Conservation (phyloP, 192 early-diverging fungal genomes). For the Entomortierella beljakovae region DNA sequence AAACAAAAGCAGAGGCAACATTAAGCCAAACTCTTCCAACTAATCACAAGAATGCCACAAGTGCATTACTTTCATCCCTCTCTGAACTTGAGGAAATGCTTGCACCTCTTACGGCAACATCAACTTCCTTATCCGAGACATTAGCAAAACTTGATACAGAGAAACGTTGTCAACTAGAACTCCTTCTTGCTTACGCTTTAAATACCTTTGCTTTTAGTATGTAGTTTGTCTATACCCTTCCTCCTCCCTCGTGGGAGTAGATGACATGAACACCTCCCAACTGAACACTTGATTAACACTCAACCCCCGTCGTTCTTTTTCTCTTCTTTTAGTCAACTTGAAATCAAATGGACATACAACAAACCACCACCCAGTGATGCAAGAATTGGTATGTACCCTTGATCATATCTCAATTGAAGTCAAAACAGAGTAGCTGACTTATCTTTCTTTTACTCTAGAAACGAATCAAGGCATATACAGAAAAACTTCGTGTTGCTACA, state of each 20-base stretch:
- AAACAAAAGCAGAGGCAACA: background rate
- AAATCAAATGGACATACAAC: constrained; percentile 67
- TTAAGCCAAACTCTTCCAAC: constrained; percentile 15
- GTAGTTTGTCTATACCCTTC: background rate
- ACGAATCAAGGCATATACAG: constrained; percentile 56
- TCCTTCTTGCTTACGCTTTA: constrained; percentile 65
- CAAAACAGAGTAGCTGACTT: background rate
- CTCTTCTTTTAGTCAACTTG: constrained; percentile 55
- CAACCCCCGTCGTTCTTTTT: background rate
- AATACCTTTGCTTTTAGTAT: constrained; percentile 61
- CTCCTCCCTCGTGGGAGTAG: background rate
- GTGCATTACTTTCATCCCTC: constrained; percentile 22
- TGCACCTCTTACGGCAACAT: constrained; percentile 27
- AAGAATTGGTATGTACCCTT: constrained; percentile 53
- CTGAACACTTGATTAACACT: background rate
- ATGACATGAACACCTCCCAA: too few species aligned
- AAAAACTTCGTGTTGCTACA: constrained; percentile 16
- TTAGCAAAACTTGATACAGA: constrained; percentile 59
- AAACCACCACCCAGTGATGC: constrained; percentile 65
- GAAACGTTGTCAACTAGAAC: constrained; percentile 66
- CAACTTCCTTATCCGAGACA: constrained; percentile 51
- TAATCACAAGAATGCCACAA: constrained; percentile 47
- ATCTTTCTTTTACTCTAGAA: constrained; percentile 48
- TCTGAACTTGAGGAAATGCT: constrained; percentile 30
- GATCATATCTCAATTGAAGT: background rate